phyloP scores from a whole-genome alignment of 2,329 filamentous ascomycete species.

The Ophiocordyceps camponoti-rufipedis region DNA sequence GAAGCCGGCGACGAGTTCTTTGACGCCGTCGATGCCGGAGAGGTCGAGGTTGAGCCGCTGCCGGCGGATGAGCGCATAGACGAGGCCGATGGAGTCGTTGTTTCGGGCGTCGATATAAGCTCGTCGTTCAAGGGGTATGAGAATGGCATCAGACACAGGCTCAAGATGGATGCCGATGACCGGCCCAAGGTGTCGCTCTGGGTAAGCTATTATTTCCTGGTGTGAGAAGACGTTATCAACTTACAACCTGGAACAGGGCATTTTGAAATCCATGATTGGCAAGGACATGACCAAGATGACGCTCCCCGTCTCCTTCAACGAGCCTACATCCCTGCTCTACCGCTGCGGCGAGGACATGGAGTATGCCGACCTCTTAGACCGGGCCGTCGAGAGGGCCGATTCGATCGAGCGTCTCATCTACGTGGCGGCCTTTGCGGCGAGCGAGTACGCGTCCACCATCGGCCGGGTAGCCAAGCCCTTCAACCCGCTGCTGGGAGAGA shows the following conservation, averaged over 20 bases:
- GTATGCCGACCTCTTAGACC: slow-evolving; percentile 81
- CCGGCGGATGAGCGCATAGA: slow-evolving; percentile 28
- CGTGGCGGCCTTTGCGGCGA: slow-evolving; percentile 87
- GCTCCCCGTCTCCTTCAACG: slow-evolving; percentile 92
- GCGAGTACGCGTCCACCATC: slow-evolving; percentile 92
- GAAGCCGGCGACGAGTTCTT: slow-evolving; percentile 89
- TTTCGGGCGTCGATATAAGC: slow-evolving; percentile 43
- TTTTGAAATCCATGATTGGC: slow-evolving; percentile 97
- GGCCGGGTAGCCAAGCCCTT: slow-evolving; percentile 95
- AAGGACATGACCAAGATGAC: slow-evolving; percentile 99
- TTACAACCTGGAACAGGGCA: slow-evolving; percentile 39
- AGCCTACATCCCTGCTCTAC: slow-evolving; percentile 87
- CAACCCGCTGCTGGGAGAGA: slow-evolving; percentile 90
- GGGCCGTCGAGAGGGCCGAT: slow-evolving; percentile 68
- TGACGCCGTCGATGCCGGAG: slow-evolving; percentile 85
- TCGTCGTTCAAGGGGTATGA: slow-evolving; percentile 81
- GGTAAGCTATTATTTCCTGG: slow-evolving; percentile 35
- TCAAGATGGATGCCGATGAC: slow-evolving; percentile 85
- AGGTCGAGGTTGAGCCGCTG: slow-evolving; percentile 63
- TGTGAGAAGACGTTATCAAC: not conserved
- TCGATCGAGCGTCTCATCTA: slow-evolving; percentile 87
- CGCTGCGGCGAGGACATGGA: slow-evolving; percentile 97
- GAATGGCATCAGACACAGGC: slow-evolving; percentile 57
- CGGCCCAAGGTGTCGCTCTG: slow-evolving; percentile 88
- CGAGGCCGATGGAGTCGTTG: slow-evolving; percentile 22